These are phyloP conservation scores for Zoysia matrella DNA, from an alignment of 202 grass and related monocot genomes.

Conservation along the genomic window DNA sequence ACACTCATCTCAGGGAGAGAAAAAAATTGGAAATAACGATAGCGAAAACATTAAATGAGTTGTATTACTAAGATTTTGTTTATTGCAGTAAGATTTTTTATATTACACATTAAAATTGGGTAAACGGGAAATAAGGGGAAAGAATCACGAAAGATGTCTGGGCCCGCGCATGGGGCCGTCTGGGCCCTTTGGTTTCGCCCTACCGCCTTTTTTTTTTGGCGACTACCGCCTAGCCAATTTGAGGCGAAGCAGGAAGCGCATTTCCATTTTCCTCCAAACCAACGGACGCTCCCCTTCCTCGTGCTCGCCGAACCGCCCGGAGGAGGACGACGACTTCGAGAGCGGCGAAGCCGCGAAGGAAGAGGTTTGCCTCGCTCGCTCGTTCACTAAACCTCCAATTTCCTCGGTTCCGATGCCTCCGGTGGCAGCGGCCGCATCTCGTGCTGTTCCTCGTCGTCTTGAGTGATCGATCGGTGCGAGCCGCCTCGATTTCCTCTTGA, in stretches of 20 bases:
- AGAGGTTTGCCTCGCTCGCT: not conserved
- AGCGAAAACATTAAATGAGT: no score
- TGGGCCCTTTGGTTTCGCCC: not conserved
- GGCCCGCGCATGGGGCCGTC: not conserved
- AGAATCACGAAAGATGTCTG: not conserved
- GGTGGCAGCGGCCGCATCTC: not conserved
- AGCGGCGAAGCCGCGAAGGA: not conserved
- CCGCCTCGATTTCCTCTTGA: not conserved
- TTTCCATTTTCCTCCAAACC: not conserved
- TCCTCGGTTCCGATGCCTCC: not conserved
- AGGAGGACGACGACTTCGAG: constrained; percentile 10
- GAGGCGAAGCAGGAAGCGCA: not conserved
- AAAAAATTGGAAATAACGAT: no score
- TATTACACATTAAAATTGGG: no score
- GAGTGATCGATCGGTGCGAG: not conserved
- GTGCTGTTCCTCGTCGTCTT: not conserved
- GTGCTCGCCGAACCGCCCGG: not conserved
- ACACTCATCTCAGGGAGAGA: no score
- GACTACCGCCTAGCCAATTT: not conserved
- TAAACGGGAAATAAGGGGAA: not conserved
- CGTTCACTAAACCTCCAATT: not conserved
- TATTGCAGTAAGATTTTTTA: no score
- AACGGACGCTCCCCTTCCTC: not conserved
- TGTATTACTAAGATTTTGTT: no score
- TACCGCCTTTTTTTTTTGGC: not conserved